Base-by-base conservation (phyloP, 139 green algal genomes). In the Gonium pectorale region DNA sequence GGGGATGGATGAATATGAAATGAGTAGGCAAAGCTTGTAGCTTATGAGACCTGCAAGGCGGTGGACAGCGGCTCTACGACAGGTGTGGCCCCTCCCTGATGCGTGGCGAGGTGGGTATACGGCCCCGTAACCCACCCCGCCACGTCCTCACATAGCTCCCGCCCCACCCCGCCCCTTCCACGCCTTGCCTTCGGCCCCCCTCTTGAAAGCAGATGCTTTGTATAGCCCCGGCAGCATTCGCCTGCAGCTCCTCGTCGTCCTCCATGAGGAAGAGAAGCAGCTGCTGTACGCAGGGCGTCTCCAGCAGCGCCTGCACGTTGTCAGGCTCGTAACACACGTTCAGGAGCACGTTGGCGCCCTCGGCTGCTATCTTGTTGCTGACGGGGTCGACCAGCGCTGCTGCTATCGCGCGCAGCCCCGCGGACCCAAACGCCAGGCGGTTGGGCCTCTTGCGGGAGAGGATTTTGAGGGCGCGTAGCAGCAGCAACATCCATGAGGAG, bases 161-260 rank as follows among this genome's bases (percentile, higher is more conserved):
- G n/a, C 44, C 29, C n/a, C n/a, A n/a, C n/a, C n/a, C n/a, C n/a
- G n/a, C n/a, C n/a, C n/a, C n/a, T n/a, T n/a, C n/a, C n/a, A n/a
- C n/a, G n/a, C 49, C 64, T 33, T 44, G 19, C 27, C 67, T 68
- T 29, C 70, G 70, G 46, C 70, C 70, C 19, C 40, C 21, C 79
- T 87, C 87, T 80, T 92, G 90, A 87, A 92, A 96, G 69, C 89
- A 95, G 33, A 96, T 92, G 72, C 90, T 94, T 87, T 96, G 93
- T 5, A 96, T 87, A 7, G 93, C 93, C 22, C 93, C 93, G 3
- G 93, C 93, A n/a, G 90, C 90, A 79, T 96, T 96, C 33, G 93
- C 91, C 49, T 93, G 90, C 71, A 94, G 40, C 6, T 91, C 87
- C 59, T 72, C 56, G 52, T 89, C 84, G 6, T 71, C 46, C 29